These are phyloP conservation scores for Xerophyta viscosa DNA, from an alignment of 106 monocot species.

Conservation along the genomic window DNA sequence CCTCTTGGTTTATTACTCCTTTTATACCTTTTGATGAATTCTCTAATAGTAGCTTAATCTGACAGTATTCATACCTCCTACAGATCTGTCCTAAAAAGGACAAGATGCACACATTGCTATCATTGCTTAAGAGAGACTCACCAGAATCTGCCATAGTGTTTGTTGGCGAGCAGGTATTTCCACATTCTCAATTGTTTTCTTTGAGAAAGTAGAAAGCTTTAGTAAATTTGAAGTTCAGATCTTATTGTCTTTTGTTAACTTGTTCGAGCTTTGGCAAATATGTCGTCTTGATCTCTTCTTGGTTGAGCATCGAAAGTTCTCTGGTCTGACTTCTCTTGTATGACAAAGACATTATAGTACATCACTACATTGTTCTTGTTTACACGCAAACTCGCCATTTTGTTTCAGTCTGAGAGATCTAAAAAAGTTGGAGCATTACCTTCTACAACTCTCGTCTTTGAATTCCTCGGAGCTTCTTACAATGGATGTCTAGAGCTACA, in stretches of 20 bases:
- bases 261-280: too few relatives aligned
- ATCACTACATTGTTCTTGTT: too few relatives aligned
- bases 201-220: too few relatives aligned
- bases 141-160: slow-evolving; percentile 87
- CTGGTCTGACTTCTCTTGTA: slow-evolving; percentile 2
- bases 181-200: not conserved
- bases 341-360: too few relatives aligned
- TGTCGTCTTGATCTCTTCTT: too few relatives aligned
- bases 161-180: slow-evolving; percentile 75
- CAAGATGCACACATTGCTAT: slow-evolving; percentile 38
- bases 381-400: too few relatives aligned
- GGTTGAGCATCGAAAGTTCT: too few relatives aligned
- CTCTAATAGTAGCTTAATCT: too few relatives aligned
- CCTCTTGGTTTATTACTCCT: too few relatives aligned
- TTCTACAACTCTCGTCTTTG: slow-evolving; percentile 46
- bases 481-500: slow-evolving; percentile 55
- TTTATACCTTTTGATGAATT: too few relatives aligned
- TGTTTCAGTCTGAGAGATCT: slow-evolving; percentile 82
- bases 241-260: too few relatives aligned
- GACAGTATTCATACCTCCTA: not conserved
- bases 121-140: slow-evolving; percentile 59
- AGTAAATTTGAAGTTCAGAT: too few relatives aligned
- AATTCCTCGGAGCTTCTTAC: slow-evolving; percentile 56
- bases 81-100: slow-evolving; percentile 65
- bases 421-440: slow-evolving; percentile 59